These are phyloP conservation scores for Aspergillus ochraceoroseus DNA, from an alignment of 2,329 filamentous ascomycete species.

Conservation along the genomic window DNA sequence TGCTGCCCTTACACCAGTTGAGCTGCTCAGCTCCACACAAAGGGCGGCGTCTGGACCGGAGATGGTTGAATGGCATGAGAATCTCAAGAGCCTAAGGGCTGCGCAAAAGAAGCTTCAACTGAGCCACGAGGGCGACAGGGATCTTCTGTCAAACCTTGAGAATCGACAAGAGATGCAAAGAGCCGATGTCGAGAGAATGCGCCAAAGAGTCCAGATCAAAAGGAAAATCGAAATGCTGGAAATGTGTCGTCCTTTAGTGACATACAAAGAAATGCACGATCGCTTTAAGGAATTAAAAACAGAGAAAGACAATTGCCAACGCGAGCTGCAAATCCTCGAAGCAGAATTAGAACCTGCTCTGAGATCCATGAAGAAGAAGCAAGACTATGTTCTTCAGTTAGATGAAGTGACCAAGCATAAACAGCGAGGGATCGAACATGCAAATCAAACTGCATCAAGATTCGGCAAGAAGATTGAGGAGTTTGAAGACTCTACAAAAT, in stretches of 20 bases:
- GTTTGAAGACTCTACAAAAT: conserved; percentile 34
- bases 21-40: conserved; percentile 78
- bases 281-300: conserved; percentile 52
- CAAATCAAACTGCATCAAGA: conserved; percentile 48
- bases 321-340: conserved; percentile 58
- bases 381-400: conserved; percentile 57
- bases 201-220: conserved; percentile 66
- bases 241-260: conserved; percentile 60
- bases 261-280: conserved; percentile 55
- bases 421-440: conserved; percentile 50
- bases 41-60: conserved; percentile 78
- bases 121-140: conserved; percentile 55
- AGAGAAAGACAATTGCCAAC: conserved; percentile 51
- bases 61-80: conserved; percentile 72
- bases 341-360: conserved; percentile 62
- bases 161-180: conserved; percentile 68
- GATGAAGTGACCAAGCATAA: conserved; percentile 53
- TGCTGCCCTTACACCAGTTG: conserved; percentile 72
- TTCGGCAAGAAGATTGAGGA: conserved; percentile 43
- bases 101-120: conserved; percentile 62
- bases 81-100: conserved; percentile 65
- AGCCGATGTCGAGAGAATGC: conserved; percentile 75
- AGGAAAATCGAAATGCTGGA: conserved; percentile 61
- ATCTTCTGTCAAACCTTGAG: conserved; percentile 63
- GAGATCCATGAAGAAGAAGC: conserved; percentile 63